These are phyloP conservation scores for Phytophthora pseudosyringae DNA, from an alignment of 352 stramenopile genomes.

Conservation along the genomic window DNA sequence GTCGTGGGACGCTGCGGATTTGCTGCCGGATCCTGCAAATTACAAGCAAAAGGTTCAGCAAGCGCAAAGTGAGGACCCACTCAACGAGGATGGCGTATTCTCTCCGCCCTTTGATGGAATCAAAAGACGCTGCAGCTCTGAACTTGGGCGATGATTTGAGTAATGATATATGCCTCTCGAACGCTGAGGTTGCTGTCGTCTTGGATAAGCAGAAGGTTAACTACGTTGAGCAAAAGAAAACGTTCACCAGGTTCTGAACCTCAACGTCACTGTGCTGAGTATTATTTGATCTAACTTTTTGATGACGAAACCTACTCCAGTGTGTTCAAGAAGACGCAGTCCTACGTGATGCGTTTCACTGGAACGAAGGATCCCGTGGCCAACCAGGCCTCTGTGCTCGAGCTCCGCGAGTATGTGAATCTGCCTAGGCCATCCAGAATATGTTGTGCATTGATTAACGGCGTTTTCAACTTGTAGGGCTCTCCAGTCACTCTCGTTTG, in stretches of 20 bases:
- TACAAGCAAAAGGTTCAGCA: background rate
- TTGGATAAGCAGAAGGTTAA: constrained; percentile 88
- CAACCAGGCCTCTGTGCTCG: constrained; percentile 87
- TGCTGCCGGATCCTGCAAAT: constrained; percentile 9
- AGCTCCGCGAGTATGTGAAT: constrained; percentile 75
- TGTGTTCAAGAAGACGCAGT: constrained; percentile 90
- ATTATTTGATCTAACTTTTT: background rate
- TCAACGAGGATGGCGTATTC: constrained; percentile 54
- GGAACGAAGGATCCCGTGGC: constrained; percentile 86
- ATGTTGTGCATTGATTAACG: background rate
- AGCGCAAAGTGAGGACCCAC: background rate
- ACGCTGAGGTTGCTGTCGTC: constrained; percentile 86
- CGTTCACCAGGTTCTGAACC: constrained; percentile 59
- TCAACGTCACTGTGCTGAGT: background rate
- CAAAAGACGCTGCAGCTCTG: constrained; percentile 83
- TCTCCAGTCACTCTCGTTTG: constrained; percentile 77
- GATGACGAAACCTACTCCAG: constrained; percentile 24
- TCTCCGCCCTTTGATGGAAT: constrained; percentile 75
- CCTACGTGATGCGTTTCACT: constrained; percentile 88
- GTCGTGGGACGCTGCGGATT: constrained; percentile 18
- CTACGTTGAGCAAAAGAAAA: constrained; percentile 88
- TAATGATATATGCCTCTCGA: constrained; percentile 81
- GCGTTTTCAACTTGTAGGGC: constrained; percentile 40
- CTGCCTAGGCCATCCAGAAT: background rate
- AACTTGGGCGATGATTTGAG: constrained; percentile 86